Evolutionary conservation across 2,329 filamentous ascomycete species (phyloP).

Genomic region (Sporothrix curviconia): DNA sequence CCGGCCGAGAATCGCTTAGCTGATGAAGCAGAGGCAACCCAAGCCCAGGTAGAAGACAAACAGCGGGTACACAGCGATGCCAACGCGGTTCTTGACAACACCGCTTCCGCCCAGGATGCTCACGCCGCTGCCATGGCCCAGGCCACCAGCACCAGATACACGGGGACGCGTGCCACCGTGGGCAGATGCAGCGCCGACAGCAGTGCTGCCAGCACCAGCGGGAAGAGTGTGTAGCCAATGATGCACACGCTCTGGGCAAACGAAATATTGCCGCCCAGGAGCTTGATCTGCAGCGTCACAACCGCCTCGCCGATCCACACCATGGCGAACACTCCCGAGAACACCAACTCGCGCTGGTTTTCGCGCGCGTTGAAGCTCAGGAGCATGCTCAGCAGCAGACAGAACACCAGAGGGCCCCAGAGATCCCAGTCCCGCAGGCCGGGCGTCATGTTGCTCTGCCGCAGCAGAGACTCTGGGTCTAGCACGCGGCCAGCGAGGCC

Average conservation of each 20-base stretch:
- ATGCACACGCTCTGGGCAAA: conserved; percentile 98
- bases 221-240: conserved; percentile 97
- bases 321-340: conserved; percentile 92
- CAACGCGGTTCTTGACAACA: conserved; percentile 89
- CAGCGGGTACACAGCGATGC: conserved; percentile 87
- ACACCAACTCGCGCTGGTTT: conserved; percentile 81
- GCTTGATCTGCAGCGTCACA: conserved; percentile 95
- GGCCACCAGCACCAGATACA: conserved; percentile 79
- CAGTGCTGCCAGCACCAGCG: conserved; percentile 84
- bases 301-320: conserved; percentile 96
- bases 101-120: conserved; percentile 94
- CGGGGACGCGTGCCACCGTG: conserved; percentile 76
- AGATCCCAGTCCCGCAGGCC: conserved; percentile 95
- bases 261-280: conserved; percentile 93
- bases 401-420: conserved; percentile 95
- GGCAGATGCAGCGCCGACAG: conserved; percentile 77
- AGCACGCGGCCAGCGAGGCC: conserved; percentile 56
- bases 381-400: conserved; percentile 65
- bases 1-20: conserved; percentile 40
- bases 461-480: conserved; percentile 55
- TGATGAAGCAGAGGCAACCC: conserved; percentile 95
- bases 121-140: conserved; percentile 92
- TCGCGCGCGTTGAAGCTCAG: conserved; percentile 73
- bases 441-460: conserved; percentile 70
- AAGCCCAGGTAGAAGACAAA: conserved; percentile 92